These are phyloP conservation scores for Rubroshorea leprosula DNA, from an alignment of 345 rosid genomes.

Conservation along the genomic window DNA sequence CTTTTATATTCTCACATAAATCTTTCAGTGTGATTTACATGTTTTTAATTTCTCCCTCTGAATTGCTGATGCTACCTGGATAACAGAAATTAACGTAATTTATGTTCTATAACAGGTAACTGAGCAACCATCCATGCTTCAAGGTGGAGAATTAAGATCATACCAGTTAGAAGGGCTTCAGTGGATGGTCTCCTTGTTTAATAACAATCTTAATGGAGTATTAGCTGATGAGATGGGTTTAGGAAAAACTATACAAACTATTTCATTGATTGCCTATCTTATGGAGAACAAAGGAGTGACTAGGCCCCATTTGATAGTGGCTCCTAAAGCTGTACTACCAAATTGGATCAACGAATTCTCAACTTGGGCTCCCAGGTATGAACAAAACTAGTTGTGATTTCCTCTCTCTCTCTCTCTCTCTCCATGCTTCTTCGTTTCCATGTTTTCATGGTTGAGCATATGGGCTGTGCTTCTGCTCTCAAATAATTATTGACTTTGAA, in stretches of 20 bases:
- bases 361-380: constrained; percentile 87
- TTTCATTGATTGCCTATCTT: constrained; percentile 83
- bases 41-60: constrained; percentile 1
- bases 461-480: background rate
- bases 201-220: constrained; percentile 95
- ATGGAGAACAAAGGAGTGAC: constrained; percentile 74
- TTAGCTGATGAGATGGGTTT: constrained; percentile 99
- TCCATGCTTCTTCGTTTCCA: background rate
- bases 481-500: constrained; percentile 2
- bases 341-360: constrained; percentile 95
- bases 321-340: constrained; percentile 98
- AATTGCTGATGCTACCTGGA: constrained; percentile 2
- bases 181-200: constrained; percentile 97
- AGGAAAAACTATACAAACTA: constrained; percentile 98
- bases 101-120: constrained; percentile 55
- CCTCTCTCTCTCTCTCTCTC: constrained; percentile 6
- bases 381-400: background rate
- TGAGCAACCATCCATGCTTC: constrained; percentile 87
- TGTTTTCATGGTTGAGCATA: background rate
- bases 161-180: constrained; percentile 99
- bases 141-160: constrained; percentile 87
- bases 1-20: constrained; percentile 5
- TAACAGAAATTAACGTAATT: constrained; percentile 12
- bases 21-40: constrained; percentile 1
- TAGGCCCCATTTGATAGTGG: constrained; percentile 97